Percentiles rank a stretch among this genome's conserved stretches.
Conservation (phyloP, 345 rosid genomes). For the Murraya paniculata region DNA sequence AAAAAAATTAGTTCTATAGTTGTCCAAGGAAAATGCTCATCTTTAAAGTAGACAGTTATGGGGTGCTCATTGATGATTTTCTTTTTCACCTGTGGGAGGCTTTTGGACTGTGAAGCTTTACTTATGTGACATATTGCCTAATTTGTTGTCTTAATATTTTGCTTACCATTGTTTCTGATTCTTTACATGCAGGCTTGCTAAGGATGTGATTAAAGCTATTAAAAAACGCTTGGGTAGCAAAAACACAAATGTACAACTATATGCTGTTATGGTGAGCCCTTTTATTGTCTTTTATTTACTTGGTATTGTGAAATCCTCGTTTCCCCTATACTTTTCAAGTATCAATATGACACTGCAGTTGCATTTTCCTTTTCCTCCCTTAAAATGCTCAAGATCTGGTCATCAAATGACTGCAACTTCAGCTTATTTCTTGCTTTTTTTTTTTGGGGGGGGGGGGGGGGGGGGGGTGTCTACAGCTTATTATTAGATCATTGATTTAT, state of each 20-base stretch:
- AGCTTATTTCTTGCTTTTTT: not conserved
- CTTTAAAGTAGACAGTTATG: not conserved
- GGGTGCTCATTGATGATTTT: not conserved
- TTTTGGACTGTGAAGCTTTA: not conserved
- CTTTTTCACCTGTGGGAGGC: not conserved
- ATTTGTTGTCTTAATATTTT: not conserved
- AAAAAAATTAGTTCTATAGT: not conserved
- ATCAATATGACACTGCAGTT: not conserved
- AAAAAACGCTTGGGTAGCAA: conserved; percentile 84
- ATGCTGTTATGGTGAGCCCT: conserved; percentile 72
- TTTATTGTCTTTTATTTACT: not conserved
- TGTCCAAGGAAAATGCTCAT: not conserved
- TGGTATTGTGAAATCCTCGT: not conserved
- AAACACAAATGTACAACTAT: conserved; percentile 59
- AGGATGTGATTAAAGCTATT: conserved; percentile 80
- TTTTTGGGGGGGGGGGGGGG: no score
- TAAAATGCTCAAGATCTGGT: not conserved
- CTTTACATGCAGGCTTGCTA: conserved; percentile 59
- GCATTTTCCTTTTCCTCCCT: not conserved
- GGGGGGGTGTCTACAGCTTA: not conserved
- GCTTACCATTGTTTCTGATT: not conserved
- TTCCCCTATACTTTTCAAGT: not conserved
- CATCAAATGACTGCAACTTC: not conserved
- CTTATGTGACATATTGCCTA: not conserved
- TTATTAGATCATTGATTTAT: not conserved